These are phyloP conservation scores for Willaertia magna DNA, from an alignment of 208 protist species.

Conservation along the genomic window DNA sequence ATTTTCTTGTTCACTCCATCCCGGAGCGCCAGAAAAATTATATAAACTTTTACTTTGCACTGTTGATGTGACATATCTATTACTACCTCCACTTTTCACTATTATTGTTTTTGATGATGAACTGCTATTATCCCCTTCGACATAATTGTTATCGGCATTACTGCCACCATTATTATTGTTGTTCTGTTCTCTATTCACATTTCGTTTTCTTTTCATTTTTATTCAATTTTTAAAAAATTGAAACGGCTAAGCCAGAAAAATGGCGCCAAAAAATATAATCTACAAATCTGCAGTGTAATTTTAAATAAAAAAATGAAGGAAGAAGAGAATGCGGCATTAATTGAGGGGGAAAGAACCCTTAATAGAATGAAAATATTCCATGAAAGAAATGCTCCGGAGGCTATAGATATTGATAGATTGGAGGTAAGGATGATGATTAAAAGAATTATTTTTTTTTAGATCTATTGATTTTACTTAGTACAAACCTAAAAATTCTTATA, in stretches of 20 bases:
- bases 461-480: background rate
- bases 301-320: background rate
- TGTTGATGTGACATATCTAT: too few relatives aligned
- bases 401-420: background rate
- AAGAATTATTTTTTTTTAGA: too few relatives aligned
- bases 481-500: background rate
- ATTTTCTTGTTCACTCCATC: constrained; percentile 25
- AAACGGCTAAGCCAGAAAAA: too few relatives aligned
- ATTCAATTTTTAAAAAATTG: too few relatives aligned
- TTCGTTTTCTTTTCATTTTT: too few relatives aligned
- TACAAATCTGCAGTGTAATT: background rate
- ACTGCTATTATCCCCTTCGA: too few relatives aligned
- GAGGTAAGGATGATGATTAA: background rate
- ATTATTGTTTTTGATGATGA: too few relatives aligned
- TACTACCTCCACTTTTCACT: too few relatives aligned
- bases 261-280: background rate
- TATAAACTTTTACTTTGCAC: background rate
- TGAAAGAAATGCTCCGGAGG: background rate
- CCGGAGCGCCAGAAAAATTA: background rate
- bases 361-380: background rate
- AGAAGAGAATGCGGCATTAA: background rate
- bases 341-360: background rate
- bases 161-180: too few relatives aligned
- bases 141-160: too few relatives aligned
- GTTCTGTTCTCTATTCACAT: too few relatives aligned